Evolutionary conservation across 2,329 filamentous ascomycete genomes (phyloP), one percentile per base, ranked within the genome.

Genomic region (Hypoxylon sp.): DNA sequence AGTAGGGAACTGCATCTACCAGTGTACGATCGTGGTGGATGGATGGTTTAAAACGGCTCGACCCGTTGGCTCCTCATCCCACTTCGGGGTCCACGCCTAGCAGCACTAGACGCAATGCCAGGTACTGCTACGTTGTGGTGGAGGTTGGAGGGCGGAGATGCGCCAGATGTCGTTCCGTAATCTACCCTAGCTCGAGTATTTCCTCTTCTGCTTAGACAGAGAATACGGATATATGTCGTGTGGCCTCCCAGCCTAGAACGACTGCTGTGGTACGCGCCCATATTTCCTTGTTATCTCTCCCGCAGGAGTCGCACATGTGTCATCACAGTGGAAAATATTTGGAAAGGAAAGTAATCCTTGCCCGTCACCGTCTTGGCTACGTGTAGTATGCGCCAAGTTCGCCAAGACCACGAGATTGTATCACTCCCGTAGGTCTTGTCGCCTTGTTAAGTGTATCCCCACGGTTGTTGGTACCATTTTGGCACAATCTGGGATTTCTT

Each of bases 321-420:
- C 65, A 68, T 70, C 60, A 61, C 36, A 45, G 34, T 60, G 46
- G 60, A 60, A 64, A 64, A 32, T 43, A 43, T 63, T 63, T 66
- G 52, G 59, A 70, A 71, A 69, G 68, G 63, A 65, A 65, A 71
- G 51, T 46, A 38, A 71, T 67, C 68, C 68, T 67, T 62, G 66
- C 53, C 46, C 68, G 49, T 68, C 66, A 60, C 60, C 36, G 46
- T 30, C 67, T 70, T 73, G 70, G 73, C 70, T 73, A 71, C 67
- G 68, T 56, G 49, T 63, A 63, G 60, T 72, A 71, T 69, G 69
- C 69, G 73, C 73, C 72, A 76, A 74, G 75, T 65, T 67, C 65
- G 75, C 74, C 75, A 75, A 75, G 74, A 61, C 46, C 43, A 67
- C 60, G 57, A 71, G 63, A 71, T 69, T 72, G 70, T 72, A 72